Percentiles rank a stretch among this genome's conserved stretches.
These are phyloP conservation scores for Polygonum maritimum DNA, from an alignment of 148 eudicot species.

Conservation along the genomic window DNA sequence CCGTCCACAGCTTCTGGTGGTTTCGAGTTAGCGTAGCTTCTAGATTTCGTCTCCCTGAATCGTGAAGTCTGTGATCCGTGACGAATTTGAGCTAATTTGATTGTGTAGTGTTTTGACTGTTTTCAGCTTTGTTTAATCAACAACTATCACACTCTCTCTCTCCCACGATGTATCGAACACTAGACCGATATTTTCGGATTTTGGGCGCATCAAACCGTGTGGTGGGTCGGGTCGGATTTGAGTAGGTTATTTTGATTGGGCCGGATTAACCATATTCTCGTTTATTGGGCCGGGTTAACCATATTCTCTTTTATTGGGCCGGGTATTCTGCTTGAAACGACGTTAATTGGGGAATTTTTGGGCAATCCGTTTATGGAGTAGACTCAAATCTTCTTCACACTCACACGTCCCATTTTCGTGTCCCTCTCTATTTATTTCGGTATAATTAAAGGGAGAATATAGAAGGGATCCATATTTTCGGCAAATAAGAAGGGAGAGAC, in stretches of 20 bases:
- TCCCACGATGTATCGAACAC: neutral
- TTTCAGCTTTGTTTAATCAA: neutral
- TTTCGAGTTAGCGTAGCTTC: neutral
- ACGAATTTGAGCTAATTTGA: neutral
- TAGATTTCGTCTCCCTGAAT: neutral
- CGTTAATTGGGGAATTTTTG: too few species aligned
- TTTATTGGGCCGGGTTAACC: neutral
- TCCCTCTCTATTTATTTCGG: too few species aligned
- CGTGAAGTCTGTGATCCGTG: neutral
- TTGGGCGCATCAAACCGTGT: neutral
- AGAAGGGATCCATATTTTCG: too few species aligned
- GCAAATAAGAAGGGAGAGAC: too few species aligned
- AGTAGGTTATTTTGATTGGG: neutral
- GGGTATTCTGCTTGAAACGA: neutral
- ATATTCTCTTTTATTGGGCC: neutral
- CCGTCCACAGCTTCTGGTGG: neutral
- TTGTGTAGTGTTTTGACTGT: neutral
- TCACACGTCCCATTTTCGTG: too few species aligned
- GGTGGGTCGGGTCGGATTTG: neutral
- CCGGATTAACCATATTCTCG: neutral
- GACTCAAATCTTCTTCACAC: too few species aligned
- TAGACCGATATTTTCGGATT: neutral
- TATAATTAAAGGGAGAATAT: too few species aligned
- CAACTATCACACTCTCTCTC: neutral
- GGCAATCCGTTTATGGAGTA: too few species aligned